Evolutionary conservation across 2,329 filamentous ascomycete species (phyloP), one percentile per base, ranked within the genome.

Genomic region (Aureobasidium sp.): DNA sequence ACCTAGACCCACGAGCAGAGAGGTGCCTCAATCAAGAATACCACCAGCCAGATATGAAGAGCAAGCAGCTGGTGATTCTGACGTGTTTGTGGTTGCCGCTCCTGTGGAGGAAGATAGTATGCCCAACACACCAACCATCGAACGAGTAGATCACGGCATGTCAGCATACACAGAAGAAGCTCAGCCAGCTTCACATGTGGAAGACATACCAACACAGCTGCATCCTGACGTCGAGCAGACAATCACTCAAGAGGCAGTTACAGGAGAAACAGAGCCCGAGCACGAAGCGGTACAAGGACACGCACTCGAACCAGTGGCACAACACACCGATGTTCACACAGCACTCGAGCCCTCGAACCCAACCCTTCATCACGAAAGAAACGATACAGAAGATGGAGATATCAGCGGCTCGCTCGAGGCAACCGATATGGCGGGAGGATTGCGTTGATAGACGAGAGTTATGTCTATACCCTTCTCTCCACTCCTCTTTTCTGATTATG

Each of bases 31-130:
- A 9, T 7, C 48, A 13, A 29, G 9, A 11, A 30, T 37, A 16
- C 10, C 21, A 45, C 13, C 5, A 9, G 34, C 16, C 34, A 34
- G 3, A 44, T 37, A 8, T 3, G 36, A 27, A 34, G 15, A 42
- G 30, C 44, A 50, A n/a, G 5, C 27, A 5, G 10, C 27, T 32
- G 39, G 36, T 10, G 57, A 59, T 15, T 27, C 57, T 16, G 57
- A 59, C 30, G n/a, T 63, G 41, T 25, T 64, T 21, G 48, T 62
- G 16, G 63, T 65, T 13, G 59, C 62, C n/a, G 62, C 62, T 15
- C 61, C 63, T n/a, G 50, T 48, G 4, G 61, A 59, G 39, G 63
- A 64, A 10, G 67, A 70, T 36, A 69, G 67, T 47, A 67, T 65
- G 34, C 67, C 68, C 27, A 69, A 65, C 64, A 66, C 59, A 10